Base-by-base conservation (phyloP, 257 asterid species). In the Capsicum pubescens region DNA sequence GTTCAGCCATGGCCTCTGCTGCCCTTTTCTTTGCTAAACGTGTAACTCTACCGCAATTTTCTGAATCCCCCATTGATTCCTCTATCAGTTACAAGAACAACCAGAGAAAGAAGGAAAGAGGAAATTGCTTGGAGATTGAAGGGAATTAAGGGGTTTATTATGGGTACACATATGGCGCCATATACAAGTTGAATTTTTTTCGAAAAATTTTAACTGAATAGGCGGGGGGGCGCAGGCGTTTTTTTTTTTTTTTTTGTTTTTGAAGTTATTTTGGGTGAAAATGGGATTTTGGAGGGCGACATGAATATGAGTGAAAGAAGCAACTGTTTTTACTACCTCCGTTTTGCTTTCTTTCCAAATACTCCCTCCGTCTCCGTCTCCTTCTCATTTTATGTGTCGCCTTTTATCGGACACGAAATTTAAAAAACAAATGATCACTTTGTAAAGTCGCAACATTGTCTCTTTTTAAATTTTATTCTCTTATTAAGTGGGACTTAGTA, bases 11-110 rank as follows among this genome's bases (percentile, higher is more conserved):
- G 17, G 90, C 84, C 21, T 87, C 98, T 4, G 85, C 95, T 0
- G 95, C 95, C 77, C 98, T 93, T 87, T 89, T 95, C 92, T 88
- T 97, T 63, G 97, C 95, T 90, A 92, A 80, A 55, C 99, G 95
- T 8, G 98, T 93, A 79, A 90, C 91, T 87, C 98, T 92, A 79
- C 82, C 82, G 5, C 89, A 86, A 86, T 85, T 91, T 70, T 90
- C 98, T 83, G 87, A 91, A 88, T 91, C 94, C 64, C 91, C 94
- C 98, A 94, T 96, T 85, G 83, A 14, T 60, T 59, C 80, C 76
- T 39, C 70, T 36, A 16, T 9, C 71, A 80, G 48, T 17, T 36
- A 66, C 21, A 59, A 80, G 67, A 56, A 59, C 16, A 3, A 10
- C n/a, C 14, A n/a, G 52, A 50, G 86, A 54, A 8, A 39, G 48